Conservation (phyloP, 371 early-diverging fungal species). For the Racocetra persica region DNA sequence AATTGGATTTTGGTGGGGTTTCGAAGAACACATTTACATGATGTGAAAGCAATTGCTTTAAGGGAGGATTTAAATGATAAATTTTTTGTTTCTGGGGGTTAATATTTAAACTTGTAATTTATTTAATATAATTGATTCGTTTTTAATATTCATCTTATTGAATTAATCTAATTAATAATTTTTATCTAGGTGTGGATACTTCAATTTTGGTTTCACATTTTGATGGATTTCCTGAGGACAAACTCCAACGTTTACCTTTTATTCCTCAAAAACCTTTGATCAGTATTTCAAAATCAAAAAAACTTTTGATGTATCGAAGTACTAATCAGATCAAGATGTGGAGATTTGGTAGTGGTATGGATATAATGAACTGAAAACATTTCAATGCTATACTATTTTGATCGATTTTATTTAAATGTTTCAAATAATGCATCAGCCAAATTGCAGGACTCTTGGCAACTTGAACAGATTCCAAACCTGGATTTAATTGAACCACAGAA, state of each 20-base stretch:
- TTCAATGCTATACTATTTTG: not conserved
- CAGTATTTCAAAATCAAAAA: constrained; percentile 65
- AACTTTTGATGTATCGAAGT: constrained; percentile 67
- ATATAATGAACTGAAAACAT: not conserved
- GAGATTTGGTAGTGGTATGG: constrained; percentile 71
- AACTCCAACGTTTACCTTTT: constrained; percentile 74
- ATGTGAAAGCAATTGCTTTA: constrained; percentile 85
- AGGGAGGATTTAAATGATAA: constrained; percentile 67
- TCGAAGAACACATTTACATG: constrained; percentile 91
- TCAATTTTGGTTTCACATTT: constrained; percentile 74
- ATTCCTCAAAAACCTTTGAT: constrained; percentile 82
- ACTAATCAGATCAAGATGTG: constrained; percentile 76
- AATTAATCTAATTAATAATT: not conserved
- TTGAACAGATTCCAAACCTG: constrained; percentile 52
- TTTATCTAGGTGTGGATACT: constrained; percentile 61
- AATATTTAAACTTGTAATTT: not conserved
- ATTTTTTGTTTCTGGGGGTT: constrained; percentile 83
- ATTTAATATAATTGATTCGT: not conserved
- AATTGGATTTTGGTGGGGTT: constrained; percentile 83
- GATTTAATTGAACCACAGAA: constrained; percentile 70
- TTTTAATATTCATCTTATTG: not conserved
- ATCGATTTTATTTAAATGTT: not conserved
- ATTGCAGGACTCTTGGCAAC: not conserved
- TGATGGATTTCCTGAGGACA: constrained; percentile 68
- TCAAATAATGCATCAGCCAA: constrained; percentile 17